Conservation (phyloP, 2,329 filamentous ascomycete species). For the Sclerotinia nivalis region DNA sequence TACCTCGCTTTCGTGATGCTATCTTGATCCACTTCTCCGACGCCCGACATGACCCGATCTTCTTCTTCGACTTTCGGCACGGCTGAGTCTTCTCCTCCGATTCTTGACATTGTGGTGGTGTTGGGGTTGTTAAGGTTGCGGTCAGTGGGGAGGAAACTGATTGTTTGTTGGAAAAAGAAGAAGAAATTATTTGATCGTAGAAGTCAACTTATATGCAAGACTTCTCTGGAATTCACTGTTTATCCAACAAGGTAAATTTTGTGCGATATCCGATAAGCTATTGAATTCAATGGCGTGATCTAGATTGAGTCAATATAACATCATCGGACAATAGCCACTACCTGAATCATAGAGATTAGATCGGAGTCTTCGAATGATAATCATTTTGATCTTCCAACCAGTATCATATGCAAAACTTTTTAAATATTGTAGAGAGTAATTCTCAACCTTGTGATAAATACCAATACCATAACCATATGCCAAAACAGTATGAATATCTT, state of each 20-base stretch:
- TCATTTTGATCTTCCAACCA: not conserved
- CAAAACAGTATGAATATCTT: not conserved
- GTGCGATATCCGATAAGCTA: not conserved
- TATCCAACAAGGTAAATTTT: not conserved
- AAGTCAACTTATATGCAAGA: not conserved
- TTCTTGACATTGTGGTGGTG: not conserved
- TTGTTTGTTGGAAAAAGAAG: not conserved
- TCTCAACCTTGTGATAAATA: not conserved
- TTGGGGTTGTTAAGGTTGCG: too few relatives aligned
- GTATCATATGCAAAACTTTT: not conserved
- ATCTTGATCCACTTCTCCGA: not conserved
- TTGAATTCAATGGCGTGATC: not conserved
- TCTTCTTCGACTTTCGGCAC: not conserved
- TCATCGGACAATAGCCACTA: not conserved
- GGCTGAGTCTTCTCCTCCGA: too few relatives aligned
- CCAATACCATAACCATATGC: too few relatives aligned
- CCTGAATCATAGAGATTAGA: not conserved
- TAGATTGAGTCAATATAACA: not conserved
- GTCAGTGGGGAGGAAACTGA: not conserved
- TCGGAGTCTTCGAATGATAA: not conserved
- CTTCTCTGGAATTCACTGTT: constrained; percentile 3
- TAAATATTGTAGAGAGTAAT: not conserved
- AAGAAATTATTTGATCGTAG: too few relatives aligned
- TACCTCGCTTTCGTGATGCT: not conserved
- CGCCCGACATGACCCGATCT: not conserved